Evolutionary conservation across 1,139 yeast species (phyloP).

Genomic region (Protomyces pachydermus): DNA sequence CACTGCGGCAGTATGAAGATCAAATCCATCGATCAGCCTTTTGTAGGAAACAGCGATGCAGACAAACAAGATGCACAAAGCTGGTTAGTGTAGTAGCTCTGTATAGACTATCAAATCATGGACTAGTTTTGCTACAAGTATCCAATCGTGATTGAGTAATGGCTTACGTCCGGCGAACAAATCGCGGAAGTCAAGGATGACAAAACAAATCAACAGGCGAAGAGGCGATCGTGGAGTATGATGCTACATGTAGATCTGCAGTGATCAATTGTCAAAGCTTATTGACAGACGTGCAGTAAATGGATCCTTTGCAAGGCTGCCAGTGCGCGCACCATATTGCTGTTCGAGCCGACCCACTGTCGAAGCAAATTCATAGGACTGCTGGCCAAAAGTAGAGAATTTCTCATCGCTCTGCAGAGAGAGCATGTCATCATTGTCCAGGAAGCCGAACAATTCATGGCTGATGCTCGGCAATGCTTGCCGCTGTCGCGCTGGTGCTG

Average conservation of each 20-base stretch:
- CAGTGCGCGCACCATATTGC: neutral
- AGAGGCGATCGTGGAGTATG: too few relatives aligned
- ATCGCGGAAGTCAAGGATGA: too few relatives aligned
- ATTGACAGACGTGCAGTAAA: neutral
- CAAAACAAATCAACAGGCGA: too few relatives aligned
- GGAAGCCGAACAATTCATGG: neutral
- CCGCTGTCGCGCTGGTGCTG: neutral
- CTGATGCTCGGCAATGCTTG: neutral
- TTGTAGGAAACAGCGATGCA: constrained; percentile 34
- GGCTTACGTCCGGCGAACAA: too few relatives aligned
- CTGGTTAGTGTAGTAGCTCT: neutral
- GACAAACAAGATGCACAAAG: neutral
- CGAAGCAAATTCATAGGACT: neutral
- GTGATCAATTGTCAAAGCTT: neutral
- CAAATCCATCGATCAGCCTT: constrained; percentile 60
- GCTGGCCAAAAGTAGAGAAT: too few relatives aligned
- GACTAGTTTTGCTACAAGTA: neutral
- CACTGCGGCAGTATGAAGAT: constrained; percentile 75
- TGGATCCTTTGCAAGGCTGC: neutral
- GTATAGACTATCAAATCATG: neutral
- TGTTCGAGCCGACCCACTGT: neutral
- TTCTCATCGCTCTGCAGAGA: too few relatives aligned
- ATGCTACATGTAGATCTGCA: neutral
- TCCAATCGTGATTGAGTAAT: too few relatives aligned
- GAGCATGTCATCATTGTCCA: neutral